Base-by-base conservation (phyloP, 179 eudicot species). In the Vitellaria paradoxa region DNA sequence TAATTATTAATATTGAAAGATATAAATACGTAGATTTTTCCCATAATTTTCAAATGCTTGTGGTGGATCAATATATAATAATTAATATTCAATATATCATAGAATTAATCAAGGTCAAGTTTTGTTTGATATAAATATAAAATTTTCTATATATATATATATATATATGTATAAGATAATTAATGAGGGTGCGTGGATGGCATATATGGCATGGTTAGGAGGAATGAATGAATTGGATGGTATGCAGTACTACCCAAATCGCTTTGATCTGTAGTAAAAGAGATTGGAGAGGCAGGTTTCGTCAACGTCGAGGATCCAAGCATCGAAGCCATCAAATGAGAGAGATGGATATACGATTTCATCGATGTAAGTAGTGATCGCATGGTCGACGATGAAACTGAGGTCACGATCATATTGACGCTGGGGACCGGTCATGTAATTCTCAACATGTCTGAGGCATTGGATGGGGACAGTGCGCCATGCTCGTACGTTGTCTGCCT, bases 221-320 rank as follows among this genome's bases (percentile, higher is more conserved):
- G 37, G 37, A 30, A 30, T 30, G 37, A 30, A 30, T 30, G 37
- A 30, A 30, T 30, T 30, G 37, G 37, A 30, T 30, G 1, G 2
- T 30, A 30, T 30, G 37, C 2, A 30, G 37, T 30, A 50, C 97
- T 30, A 50, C 97, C 97, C 97, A 9, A 86, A 91, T 18, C 89
- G 87, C 77, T 81, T 91, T 18, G 68, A 81, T 45, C 78, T 84
- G 72, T 93, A 93, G 68, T 90, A 93, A 12, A 79, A 15, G 65
- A 93, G 80, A 75, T 93, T 93, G 42, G 98, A 93, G 75, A 93
- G 77, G 80, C 98, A 93, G 46, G 98, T 91, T 46, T 93, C 98
- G 62, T 93, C 98, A 7, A 93, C 82, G 65, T 93, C 98, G 9
- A 93, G 82, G 46, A 93, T 79, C 98, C 98, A 93, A 78, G 96